Conservation (phyloP, 2,329 filamentous ascomycete genomes). For the Xylaria sp. region DNA sequence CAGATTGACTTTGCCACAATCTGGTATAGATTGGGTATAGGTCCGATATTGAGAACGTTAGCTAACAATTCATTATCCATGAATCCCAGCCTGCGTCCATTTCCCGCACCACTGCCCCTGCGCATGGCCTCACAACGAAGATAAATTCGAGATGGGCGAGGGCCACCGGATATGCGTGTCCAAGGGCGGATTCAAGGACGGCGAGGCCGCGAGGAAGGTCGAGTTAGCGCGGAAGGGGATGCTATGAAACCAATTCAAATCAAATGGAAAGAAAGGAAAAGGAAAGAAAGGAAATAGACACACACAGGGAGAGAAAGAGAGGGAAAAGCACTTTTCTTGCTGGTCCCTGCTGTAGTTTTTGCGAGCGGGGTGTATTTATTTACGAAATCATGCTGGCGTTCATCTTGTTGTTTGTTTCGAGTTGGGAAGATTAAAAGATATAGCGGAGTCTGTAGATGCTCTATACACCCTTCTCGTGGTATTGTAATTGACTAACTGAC, state of each 20-base stretch:
- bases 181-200: constrained; percentile 78
- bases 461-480: not conserved
- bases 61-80: constrained; percentile 11
- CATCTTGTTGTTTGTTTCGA: no score
- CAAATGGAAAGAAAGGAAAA: not conserved
- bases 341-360: no score
- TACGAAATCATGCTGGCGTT: constrained; percentile 20
- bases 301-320: no score
- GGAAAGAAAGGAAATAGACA: no score
- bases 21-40: no score
- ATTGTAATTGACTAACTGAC: not conserved
- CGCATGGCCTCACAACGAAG: constrained; percentile 78
- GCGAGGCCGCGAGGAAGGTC: constrained; percentile 79
- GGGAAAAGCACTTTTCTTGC: no score
- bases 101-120: constrained; percentile 98
- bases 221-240: constrained; percentile 83
- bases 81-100: constrained; percentile 79
- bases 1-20: no score
- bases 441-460: not conserved
- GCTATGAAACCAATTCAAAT: constrained; percentile 58
- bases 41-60: no score
- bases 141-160: constrained; percentile 80
- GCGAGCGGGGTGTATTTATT: no score
- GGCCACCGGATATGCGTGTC: constrained; percentile 79
- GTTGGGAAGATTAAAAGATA: no score